Evolutionary conservation across 129 eudicot genomes (phyloP).

Genomic region (Tagetes erecta): DNA sequence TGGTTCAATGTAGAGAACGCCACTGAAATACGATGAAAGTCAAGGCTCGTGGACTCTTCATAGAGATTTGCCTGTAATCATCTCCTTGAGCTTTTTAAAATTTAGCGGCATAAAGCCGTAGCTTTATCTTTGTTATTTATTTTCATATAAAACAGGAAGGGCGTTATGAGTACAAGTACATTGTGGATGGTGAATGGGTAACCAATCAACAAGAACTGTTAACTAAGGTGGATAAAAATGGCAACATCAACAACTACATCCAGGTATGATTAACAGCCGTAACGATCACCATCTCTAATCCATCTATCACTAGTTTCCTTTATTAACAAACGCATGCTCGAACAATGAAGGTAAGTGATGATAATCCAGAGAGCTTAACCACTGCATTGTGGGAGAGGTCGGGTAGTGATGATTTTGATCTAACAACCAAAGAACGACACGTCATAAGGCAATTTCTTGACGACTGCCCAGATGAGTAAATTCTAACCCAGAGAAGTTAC

Average conservation of each 20-base stretch:
- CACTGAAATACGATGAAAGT: conserved; percentile 54
- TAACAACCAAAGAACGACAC: conserved; percentile 58
- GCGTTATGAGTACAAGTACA: conserved; percentile 88
- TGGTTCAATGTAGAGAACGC: conserved; percentile 51
- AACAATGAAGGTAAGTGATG: conserved; percentile 60
- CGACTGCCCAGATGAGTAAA: conserved; percentile 40
- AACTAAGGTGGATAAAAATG: conserved; percentile 66
- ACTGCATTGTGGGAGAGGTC: conserved; percentile 62
- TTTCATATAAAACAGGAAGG: conserved; percentile 62
- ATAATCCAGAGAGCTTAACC: conserved; percentile 51
- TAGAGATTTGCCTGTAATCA: conserved; percentile 71
- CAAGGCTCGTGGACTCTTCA: conserved; percentile 63
- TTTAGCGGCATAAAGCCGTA: background rate
- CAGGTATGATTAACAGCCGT: conserved; percentile 41
- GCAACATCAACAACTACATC: conserved; percentile 82
- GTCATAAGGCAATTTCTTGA: conserved; percentile 62
- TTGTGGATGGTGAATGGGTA: conserved; percentile 80
- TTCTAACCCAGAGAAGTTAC: background rate
- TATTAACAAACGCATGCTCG: background rate
- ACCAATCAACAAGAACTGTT: conserved; percentile 57
- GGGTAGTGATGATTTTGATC: conserved; percentile 62
- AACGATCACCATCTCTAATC: background rate
- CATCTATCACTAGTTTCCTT: background rate
- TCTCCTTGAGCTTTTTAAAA: background rate
- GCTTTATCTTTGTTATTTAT: background rate